Conservation (phyloP, 805 yeast species). For the Ogataea corticis region DNA sequence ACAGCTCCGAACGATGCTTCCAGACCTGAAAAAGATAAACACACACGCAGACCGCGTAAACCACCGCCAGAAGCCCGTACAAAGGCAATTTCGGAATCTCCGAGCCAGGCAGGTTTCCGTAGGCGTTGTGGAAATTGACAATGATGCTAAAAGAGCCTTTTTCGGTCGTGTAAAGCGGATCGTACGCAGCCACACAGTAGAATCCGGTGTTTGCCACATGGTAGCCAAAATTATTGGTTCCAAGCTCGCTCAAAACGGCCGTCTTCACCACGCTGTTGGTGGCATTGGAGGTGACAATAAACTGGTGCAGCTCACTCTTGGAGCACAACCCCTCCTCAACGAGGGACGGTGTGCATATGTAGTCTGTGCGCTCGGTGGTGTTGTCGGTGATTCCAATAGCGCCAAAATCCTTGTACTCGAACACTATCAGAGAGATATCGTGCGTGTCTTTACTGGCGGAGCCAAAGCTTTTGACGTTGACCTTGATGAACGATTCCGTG, state of each 20-base stretch:
- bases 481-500: slow-evolving; percentile 59
- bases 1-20: slow-evolving; percentile 80
- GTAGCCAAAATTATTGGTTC: slow-evolving; percentile 63
- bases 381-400: slow-evolving; percentile 57
- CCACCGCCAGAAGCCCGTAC: slow-evolving; percentile 81
- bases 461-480: slow-evolving; percentile 38
- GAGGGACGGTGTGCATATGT: slow-evolving; percentile 75
- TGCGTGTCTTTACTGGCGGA: slow-evolving; percentile 39
- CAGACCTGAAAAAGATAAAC: slow-evolving; percentile 82
- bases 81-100: slow-evolving; percentile 90
- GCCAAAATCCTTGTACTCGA: slow-evolving; percentile 78
- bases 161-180: slow-evolving; percentile 35
- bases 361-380: slow-evolving; percentile 47
- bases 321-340: slow-evolving; percentile 58
- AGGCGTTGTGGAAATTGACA: slow-evolving; percentile 89
- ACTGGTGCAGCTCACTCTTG: slow-evolving; percentile 54
- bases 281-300: slow-evolving; percentile 51
- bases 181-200: slow-evolving; percentile 82
- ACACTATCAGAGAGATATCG: slow-evolving; percentile 66
- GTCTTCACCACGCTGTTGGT: slow-evolving; percentile 57
- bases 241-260: slow-evolving; percentile 53
- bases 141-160: slow-evolving; percentile 54
- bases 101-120: slow-evolving; percentile 83
- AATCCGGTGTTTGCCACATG: slow-evolving; percentile 77
- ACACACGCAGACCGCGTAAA: slow-evolving; percentile 79